These are phyloP conservation scores for Phallus indusiatus DNA, from an alignment of 768 basidiomycete species.

Conservation along the genomic window DNA sequence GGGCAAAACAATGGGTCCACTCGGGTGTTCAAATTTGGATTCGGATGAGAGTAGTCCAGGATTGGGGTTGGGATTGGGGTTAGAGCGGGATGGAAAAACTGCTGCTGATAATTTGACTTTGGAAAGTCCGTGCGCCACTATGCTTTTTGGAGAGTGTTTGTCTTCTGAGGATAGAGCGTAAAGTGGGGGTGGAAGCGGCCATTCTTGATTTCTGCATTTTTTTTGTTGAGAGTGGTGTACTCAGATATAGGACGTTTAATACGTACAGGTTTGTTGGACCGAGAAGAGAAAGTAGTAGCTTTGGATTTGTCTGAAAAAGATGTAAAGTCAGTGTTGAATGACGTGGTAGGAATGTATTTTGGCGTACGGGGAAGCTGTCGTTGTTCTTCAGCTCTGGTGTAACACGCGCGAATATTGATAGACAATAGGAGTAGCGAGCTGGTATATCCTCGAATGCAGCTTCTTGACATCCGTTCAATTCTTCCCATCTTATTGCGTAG, in stretches of 20 bases:
- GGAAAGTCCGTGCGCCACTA: neutral
- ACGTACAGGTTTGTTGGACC: neutral
- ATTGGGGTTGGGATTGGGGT: no score
- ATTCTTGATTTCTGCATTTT: neutral
- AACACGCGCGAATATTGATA: neutral
- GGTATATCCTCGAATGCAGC: constrained; percentile 6
- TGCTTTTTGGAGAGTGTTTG: neutral
- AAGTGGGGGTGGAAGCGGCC: constrained; percentile 1
- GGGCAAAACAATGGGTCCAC: neutral
- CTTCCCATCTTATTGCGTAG: constrained; percentile 1
- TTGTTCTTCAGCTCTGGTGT: neutral
- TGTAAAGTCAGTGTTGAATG: neutral
- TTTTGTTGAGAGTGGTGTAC: neutral
- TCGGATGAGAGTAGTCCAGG: neutral
- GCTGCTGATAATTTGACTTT: constrained; percentile 1
- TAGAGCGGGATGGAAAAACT: neutral
- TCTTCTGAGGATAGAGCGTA: constrained; percentile 1
- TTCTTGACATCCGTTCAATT: constrained; percentile 6
- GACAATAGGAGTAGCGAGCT: neutral
- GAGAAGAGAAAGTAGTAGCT: neutral
- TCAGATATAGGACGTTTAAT: neutral
- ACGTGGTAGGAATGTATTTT: neutral
- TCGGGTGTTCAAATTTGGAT: neutral
- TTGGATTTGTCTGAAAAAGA: neutral
- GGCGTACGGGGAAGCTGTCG: neutral